phyloP scores from a whole-genome alignment of 768 basidiomycete genomes.

The Lactarius hatsudake region DNA sequence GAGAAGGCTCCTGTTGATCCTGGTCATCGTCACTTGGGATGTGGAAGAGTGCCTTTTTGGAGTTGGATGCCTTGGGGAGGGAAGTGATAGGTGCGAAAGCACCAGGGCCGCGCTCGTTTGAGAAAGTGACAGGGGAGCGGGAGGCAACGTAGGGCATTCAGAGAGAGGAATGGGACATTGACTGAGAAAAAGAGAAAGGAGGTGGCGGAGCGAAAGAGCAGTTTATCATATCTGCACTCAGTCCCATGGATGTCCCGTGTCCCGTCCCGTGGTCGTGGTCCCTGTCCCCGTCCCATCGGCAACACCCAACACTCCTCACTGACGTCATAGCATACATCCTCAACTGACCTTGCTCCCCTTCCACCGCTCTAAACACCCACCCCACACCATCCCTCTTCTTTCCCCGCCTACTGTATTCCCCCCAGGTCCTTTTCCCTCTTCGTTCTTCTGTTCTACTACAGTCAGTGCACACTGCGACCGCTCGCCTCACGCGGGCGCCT shows the following conservation, averaged over 20 bases:
- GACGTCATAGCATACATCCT: slow-evolving; percentile 4
- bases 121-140: slow-evolving; percentile 24
- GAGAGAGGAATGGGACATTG: slow-evolving; percentile 9
- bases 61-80: slow-evolving; percentile 11
- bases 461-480: neutral
- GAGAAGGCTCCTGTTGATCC: slow-evolving; percentile 24
- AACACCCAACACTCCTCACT: neutral
- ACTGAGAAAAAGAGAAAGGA: neutral
- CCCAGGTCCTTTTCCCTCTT: neutral
- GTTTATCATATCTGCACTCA: slow-evolving; percentile 20
- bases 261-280: slow-evolving; percentile 2
- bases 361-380: neutral
- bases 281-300: too few species aligned
- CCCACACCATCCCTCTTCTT: neutral
- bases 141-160: slow-evolving; percentile 28
- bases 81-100: slow-evolving; percentile 21
- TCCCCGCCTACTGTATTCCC: neutral
- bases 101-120: slow-evolving; percentile 24
- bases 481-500: neutral
- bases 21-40: slow-evolving; percentile 24
- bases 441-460: neutral
- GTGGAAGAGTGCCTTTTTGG: slow-evolving; percentile 26
- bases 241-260: neutral
- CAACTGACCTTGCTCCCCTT: neutral
- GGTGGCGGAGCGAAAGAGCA: neutral